These are phyloP conservation scores for Peronospora destructor DNA, from an alignment of 352 stramenopile species.

Conservation along the genomic window DNA sequence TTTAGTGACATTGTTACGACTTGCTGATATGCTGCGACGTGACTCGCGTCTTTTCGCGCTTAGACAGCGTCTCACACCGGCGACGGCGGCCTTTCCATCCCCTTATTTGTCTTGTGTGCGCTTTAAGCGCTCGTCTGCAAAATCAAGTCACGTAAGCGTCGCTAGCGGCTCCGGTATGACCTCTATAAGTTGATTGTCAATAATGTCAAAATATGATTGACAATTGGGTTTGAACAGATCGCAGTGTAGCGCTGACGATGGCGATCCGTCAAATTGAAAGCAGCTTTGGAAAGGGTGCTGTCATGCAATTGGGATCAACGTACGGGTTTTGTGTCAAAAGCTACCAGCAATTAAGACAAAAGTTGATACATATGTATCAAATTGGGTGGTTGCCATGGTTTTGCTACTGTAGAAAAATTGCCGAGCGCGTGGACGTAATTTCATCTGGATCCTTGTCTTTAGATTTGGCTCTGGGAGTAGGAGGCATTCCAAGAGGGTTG, in stretches of 20 bases:
- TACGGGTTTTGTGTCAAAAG: conserved; percentile 10
- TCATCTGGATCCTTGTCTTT: conserved; percentile 92
- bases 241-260: conserved; percentile 87
- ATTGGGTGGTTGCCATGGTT: too few species aligned
- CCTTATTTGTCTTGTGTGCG: conserved; percentile 19
- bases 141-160: conserved; percentile 18
- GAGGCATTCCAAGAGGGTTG: conserved; percentile 91
- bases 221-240: conserved; percentile 33
- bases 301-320: conserved; percentile 94
- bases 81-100: not conserved
- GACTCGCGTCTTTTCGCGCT: conserved; percentile 10
- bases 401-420: conserved; percentile 47
- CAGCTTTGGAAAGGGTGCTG: conserved; percentile 92
- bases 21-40: conserved; percentile 20
- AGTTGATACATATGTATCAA: conserved; percentile 3
- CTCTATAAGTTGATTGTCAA: not conserved
- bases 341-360: conserved; percentile 3
- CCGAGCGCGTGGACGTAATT: conserved; percentile 90
- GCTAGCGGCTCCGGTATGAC: conserved; percentile 16
- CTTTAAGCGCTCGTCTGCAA: conserved; percentile 31
- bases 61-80: conserved; percentile 5
- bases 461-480: conserved; percentile 85
- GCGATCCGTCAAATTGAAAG: conserved; percentile 94
- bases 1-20: conserved; percentile 1
- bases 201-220: conserved; percentile 1